Evolutionary conservation across 2,329 filamentous ascomycete species (phyloP).

Genomic region (Fusarium temperatum): DNA sequence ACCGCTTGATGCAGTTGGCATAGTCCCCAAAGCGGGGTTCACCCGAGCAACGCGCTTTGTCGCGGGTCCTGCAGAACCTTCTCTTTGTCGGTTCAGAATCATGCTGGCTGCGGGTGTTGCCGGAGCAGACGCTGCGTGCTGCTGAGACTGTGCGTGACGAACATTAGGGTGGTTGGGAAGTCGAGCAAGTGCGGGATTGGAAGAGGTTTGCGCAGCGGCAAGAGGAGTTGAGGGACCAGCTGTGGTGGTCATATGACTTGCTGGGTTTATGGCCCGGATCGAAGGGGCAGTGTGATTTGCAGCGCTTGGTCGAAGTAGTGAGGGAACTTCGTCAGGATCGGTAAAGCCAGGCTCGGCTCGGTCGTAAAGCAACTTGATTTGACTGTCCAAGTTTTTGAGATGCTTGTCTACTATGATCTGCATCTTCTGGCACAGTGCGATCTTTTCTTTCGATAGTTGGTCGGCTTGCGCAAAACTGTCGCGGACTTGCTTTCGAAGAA

Average conservation of each 20-base stretch:
- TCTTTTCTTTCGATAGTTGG: slow-evolving; percentile 78
- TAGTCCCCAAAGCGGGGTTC: slow-evolving; percentile 57
- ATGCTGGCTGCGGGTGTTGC: slow-evolving; percentile 69
- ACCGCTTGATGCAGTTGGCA: slow-evolving; percentile 63
- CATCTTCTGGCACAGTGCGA: slow-evolving; percentile 72
- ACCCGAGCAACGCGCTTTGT: slow-evolving; percentile 63
- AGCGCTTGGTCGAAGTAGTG: slow-evolving; percentile 66
- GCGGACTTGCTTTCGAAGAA: slow-evolving; percentile 70
- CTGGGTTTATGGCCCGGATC: slow-evolving; percentile 54
- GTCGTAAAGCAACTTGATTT: slow-evolving; percentile 70
- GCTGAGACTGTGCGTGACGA: slow-evolving; percentile 60
- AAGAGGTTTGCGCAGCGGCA: slow-evolving; percentile 43
- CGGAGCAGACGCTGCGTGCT: slow-evolving; percentile 65
- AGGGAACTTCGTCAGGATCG: slow-evolving; percentile 70
- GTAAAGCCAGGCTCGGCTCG: slow-evolving; percentile 68
- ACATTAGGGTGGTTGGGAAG: slow-evolving; percentile 56
- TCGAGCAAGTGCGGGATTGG: slow-evolving; percentile 55
- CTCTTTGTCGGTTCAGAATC: slow-evolving; percentile 65
- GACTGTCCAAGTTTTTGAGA: slow-evolving; percentile 67
- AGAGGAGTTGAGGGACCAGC: slow-evolving; percentile 41
- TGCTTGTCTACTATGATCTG: slow-evolving; percentile 69
- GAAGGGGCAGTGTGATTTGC: slow-evolving; percentile 58
- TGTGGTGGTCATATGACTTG: slow-evolving; percentile 46
- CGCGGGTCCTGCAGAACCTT: slow-evolving; percentile 67
- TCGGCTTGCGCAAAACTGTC: slow-evolving; percentile 76